Percentiles rank a stretch among this genome's conserved stretches.
These are phyloP conservation scores for Rhexocercosporidium sp. DNA, from an alignment of 2,329 filamentous ascomycete genomes.

Conservation along the genomic window DNA sequence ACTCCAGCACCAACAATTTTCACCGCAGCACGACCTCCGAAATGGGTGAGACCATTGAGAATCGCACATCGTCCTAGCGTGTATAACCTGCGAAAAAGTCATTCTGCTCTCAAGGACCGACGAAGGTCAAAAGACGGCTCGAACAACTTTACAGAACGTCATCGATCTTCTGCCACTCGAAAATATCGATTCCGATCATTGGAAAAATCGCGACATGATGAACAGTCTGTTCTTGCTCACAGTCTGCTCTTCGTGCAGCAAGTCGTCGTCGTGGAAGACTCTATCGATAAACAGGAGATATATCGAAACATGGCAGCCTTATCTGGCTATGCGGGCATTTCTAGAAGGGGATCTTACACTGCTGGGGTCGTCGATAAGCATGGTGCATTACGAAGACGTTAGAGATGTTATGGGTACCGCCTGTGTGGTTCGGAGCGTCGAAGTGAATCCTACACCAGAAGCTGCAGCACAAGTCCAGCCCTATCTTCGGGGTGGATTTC, in stretches of 20 bases:
- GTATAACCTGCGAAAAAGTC: slow-evolving; percentile 6
- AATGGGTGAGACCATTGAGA: slow-evolving; percentile 4
- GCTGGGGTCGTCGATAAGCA: slow-evolving; percentile 1
- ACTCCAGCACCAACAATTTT: neutral
- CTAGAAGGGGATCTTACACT: slow-evolving; percentile 5
- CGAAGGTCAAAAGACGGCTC: neutral
- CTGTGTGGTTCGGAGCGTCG: slow-evolving; percentile 2
- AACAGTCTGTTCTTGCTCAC: slow-evolving; percentile 2
- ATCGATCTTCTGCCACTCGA: neutral
- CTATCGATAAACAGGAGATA: neutral
- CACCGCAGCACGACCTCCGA: neutral
- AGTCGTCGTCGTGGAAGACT: slow-evolving; percentile 2
- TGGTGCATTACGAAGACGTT: slow-evolving; percentile 7
- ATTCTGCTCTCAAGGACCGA: neutral
- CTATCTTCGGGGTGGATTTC: slow-evolving; percentile 4
- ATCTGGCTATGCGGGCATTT: slow-evolving; percentile 10
- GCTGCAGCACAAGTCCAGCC: neutral
- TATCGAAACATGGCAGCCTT: slow-evolving; percentile 4
- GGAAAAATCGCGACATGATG: neutral
- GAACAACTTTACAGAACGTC: neutral
- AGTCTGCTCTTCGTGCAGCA: slow-evolving; percentile 8
- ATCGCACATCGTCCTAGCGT: slow-evolving; percentile 11
- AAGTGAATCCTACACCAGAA: neutral
- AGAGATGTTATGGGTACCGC: neutral
- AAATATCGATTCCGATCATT: neutral